Conservation (phyloP, 768 basidiomycete species). For the Mycena rebaudengoi region DNA sequence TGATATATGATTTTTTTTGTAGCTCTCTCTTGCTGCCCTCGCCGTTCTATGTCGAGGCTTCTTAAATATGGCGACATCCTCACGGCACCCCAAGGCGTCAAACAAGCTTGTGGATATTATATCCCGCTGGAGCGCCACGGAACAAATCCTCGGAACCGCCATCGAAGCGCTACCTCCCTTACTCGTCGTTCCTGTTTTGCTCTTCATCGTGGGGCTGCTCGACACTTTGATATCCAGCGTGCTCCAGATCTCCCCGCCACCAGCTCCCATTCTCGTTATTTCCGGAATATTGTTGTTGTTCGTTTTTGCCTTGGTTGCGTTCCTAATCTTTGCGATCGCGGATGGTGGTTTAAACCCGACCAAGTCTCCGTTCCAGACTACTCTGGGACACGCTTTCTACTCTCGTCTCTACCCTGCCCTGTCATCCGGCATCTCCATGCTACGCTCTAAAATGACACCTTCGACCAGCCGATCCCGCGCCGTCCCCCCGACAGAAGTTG, state of each 20-base stretch:
- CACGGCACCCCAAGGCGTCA: not conserved
- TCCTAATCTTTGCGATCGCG: not conserved
- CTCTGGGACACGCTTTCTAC: not conserved
- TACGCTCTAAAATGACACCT: no score
- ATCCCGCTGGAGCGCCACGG: not conserved
- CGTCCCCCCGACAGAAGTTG: no score
- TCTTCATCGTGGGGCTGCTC: constrained; percentile 16
- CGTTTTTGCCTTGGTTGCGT: not conserved
- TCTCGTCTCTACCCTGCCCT: not conserved
- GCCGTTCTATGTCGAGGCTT: constrained; percentile 15
- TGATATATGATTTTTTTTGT: not conserved
- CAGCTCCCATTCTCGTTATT: not conserved
- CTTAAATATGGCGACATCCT: not conserved
- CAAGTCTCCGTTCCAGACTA: not conserved
- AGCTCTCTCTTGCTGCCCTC: constrained; percentile 17
- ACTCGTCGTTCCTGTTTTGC: constrained; percentile 11
- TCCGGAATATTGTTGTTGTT: not conserved
- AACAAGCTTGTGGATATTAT: constrained; percentile 11
- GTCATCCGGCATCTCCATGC: not conserved
- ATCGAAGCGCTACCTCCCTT: constrained; percentile 6
- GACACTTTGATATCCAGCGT: constrained; percentile 5
- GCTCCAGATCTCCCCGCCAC: not conserved
- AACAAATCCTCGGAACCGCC: constrained; percentile 1
- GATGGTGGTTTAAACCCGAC: not conserved
- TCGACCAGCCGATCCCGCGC: not conserved